These are phyloP conservation scores for Biscogniauxia sp. DNA, from an alignment of 2,329 filamentous ascomycete genomes.

Conservation along the genomic window DNA sequence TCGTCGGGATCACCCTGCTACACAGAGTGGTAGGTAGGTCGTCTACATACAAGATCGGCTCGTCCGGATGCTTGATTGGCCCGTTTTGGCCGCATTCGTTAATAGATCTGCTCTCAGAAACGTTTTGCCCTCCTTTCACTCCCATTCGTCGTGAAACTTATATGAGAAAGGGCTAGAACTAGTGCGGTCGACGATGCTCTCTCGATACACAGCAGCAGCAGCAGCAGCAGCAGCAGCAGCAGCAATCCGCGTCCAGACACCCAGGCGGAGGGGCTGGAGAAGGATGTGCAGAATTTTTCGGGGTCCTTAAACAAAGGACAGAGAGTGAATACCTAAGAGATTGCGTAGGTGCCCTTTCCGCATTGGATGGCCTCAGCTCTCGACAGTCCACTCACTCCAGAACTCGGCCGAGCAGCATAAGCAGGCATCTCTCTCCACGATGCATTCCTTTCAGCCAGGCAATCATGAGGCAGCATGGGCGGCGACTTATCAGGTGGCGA, in stretches of 20 bases:
- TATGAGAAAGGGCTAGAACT: neutral
- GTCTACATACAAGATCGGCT: slow-evolving; percentile 11
- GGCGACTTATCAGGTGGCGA: slow-evolving; percentile 23
- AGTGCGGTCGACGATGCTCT: neutral
- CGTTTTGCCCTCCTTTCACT: neutral
- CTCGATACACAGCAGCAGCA: neutral
- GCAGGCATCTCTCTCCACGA: slow-evolving; percentile 11
- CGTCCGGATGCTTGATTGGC: slow-evolving; percentile 9
- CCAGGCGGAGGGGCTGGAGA: neutral
- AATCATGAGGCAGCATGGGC: slow-evolving; percentile 15
- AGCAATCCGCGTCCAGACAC: neutral
- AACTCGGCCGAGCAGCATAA: neutral
- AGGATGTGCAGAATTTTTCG: neutral
- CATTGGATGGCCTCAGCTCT: neutral
- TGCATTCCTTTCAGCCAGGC: slow-evolving; percentile 7
- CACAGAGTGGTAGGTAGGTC: slow-evolving; percentile 3
- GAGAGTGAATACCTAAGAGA: neutral
- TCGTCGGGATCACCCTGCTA: slow-evolving; percentile 12
- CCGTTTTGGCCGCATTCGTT: slow-evolving; percentile 1
- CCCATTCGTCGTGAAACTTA: neutral
- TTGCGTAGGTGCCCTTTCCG: neutral
- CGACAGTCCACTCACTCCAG: neutral
- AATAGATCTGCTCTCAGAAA: neutral
- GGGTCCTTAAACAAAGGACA: neutral
- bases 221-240: neutral